A percentile compares a stretch with the other conserved stretches of the same genome.
Conservation (phyloP, 495 filamentous ascomycete genomes). For the Rusavskia elegans region DNA sequence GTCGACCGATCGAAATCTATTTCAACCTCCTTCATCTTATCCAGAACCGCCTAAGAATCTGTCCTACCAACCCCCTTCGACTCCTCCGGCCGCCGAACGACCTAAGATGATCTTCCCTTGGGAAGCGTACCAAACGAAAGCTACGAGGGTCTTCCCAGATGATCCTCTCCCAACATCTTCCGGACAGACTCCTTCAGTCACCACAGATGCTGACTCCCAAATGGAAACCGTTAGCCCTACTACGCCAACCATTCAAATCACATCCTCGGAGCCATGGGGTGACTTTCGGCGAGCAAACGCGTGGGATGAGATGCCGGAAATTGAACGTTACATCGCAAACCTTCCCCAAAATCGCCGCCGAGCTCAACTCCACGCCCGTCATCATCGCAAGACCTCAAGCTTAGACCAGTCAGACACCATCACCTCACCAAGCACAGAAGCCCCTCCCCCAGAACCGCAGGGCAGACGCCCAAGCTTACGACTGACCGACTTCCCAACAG, state of each 20-base stretch:
- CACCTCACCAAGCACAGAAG: conserved; percentile 13
- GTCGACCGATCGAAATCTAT: conserved; percentile 53
- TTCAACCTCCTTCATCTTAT: conserved; percentile 56
- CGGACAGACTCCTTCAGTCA: conserved; percentile 18
- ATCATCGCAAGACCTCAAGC: background rate
- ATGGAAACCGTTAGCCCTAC: conserved; percentile 30
- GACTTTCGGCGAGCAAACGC: conserved; percentile 57
- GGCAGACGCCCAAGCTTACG: conserved; percentile 36
- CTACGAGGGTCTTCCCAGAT: conserved; percentile 59
- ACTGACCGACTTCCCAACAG: conserved; percentile 76
- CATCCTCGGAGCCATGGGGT: conserved; percentile 41
- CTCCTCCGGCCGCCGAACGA: conserved; percentile 36
- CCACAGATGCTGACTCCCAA: conserved; percentile 21
- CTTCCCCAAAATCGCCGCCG: conserved; percentile 50
- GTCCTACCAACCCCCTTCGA: conserved; percentile 64
- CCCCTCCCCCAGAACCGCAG: conserved; percentile 5
- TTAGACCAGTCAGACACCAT: background rate
- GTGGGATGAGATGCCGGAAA: conserved; percentile 76
- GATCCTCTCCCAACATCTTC: conserved; percentile 23
- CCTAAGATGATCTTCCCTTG: conserved; percentile 69
- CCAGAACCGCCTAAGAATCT: conserved; percentile 71
- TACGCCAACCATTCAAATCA: conserved; percentile 27
- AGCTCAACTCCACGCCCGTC: conserved; percentile 40
- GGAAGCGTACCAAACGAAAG: conserved; percentile 48
- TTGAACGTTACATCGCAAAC: conserved; percentile 61